These are phyloP conservation scores for Floccularia luteovirens DNA, from an alignment of 768 basidiomycete genomes.

Conservation along the genomic window DNA sequence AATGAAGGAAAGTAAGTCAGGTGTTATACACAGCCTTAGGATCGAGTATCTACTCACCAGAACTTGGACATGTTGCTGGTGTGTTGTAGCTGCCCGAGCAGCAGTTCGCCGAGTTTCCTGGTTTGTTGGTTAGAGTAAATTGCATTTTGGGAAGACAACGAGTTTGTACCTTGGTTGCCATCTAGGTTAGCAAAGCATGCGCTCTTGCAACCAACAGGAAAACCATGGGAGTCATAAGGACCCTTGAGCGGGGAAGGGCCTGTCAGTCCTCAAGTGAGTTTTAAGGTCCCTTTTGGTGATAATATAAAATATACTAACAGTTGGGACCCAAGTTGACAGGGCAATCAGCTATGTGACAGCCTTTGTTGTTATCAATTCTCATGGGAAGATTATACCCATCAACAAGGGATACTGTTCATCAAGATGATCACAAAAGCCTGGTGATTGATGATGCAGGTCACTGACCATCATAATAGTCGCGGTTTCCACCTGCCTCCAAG, in stretches of 20 bases:
- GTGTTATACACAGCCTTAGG: not conserved
- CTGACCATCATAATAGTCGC: constrained; percentile 57
- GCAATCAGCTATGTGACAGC: no score
- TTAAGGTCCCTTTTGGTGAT: not conserved
- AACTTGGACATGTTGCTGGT: constrained; percentile 45
- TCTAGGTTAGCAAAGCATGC: constrained; percentile 42
- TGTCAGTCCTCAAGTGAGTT: constrained; percentile 9
- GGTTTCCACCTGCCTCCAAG: constrained; percentile 30
- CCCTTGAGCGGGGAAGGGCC: constrained; percentile 45
- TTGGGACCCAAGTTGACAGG: constrained; percentile 50
- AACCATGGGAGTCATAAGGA: constrained; percentile 44
- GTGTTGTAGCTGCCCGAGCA: constrained; percentile 49
- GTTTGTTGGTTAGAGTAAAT: not conserved
- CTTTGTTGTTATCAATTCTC: constrained; percentile 48
- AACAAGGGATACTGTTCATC: no score
- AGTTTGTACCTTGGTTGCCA: constrained; percentile 26
- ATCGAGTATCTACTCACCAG: constrained; percentile 15
- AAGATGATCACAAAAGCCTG: constrained; percentile 29
- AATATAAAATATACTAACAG: constrained; percentile 22
- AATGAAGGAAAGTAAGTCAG: not conserved
- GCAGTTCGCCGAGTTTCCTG: constrained; percentile 54
- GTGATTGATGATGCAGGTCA: not conserved
- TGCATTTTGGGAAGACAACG: not conserved
- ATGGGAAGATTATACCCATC: constrained; percentile 62
- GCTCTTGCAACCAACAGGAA: constrained; percentile 52